phyloP scores from a whole-genome alignment of 805 yeast species.

The Priceomyces carsonii region DNA sequence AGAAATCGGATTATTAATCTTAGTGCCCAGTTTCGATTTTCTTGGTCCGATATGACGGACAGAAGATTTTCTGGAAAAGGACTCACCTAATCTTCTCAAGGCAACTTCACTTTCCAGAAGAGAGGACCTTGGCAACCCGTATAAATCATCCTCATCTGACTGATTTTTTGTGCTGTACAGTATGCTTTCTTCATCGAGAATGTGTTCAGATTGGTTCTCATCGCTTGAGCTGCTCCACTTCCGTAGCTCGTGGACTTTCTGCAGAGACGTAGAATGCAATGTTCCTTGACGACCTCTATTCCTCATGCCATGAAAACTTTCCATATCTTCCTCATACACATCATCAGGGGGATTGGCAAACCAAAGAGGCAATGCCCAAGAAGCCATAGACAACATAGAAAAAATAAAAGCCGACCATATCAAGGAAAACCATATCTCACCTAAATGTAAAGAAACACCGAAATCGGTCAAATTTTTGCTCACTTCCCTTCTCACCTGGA shows the following conservation, averaged over 20 bases:
- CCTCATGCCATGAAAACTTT: neutral
- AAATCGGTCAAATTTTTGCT: conserved; percentile 38
- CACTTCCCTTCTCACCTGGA: conserved; percentile 25
- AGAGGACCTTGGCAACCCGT: conserved; percentile 4
- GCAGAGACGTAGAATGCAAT: neutral
- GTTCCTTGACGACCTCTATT: neutral
- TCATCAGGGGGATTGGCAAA: conserved; percentile 49
- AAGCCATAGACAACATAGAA: conserved; percentile 23
- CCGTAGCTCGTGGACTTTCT: too few species aligned
- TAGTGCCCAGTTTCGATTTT: conserved; percentile 1
- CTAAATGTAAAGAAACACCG: conserved; percentile 47
- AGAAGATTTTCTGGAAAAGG: conserved; percentile 33
- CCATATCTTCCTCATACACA: conserved; percentile 19
- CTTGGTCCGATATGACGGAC: conserved; percentile 25
- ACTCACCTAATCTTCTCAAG: conserved; percentile 36
- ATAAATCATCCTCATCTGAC: conserved; percentile 4
- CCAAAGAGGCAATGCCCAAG: conserved; percentile 46
- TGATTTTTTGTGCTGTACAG: conserved; percentile 10
- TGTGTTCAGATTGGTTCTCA: neutral
- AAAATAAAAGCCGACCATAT: conserved; percentile 37
- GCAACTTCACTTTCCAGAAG: conserved; percentile 22
- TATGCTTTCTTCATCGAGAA: conserved; percentile 7
- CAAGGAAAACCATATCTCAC: conserved; percentile 42
- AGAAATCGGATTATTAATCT: conserved; percentile 6
- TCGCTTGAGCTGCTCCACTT: too few species aligned